These are phyloP conservation scores for Cruciata laevipes DNA, from an alignment of 257 asterid genomes.

Conservation along the genomic window DNA sequence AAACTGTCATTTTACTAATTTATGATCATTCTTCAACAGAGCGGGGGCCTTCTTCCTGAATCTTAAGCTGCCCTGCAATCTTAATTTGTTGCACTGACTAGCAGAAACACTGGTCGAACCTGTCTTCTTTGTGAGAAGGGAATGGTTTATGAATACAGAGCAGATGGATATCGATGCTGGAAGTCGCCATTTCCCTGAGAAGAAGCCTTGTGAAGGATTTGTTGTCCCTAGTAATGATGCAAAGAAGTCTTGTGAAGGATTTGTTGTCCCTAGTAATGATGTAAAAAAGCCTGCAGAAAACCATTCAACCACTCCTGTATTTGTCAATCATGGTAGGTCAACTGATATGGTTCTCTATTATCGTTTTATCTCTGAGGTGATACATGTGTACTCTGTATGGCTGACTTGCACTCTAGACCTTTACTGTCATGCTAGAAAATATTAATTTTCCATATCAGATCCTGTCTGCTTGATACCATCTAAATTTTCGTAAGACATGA, in stretches of 20 bases:
- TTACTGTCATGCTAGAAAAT: background rate
- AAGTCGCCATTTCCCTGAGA: constrained; percentile 40
- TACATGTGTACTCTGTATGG: too few species aligned
- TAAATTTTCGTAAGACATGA: background rate
- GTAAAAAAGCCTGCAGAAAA: constrained; percentile 42
- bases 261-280: constrained; percentile 25
- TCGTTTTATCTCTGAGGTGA: background rate
- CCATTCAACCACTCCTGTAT: constrained; percentile 28
- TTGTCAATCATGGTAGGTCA: constrained; percentile 59
- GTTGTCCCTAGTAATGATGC: constrained; percentile 27
- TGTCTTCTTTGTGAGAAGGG: constrained; percentile 28
- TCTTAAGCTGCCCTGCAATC: constrained; percentile 8
- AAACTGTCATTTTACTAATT: background rate
- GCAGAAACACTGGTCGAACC: constrained; percentile 18
- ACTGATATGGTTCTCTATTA: background rate
- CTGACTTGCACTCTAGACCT: background rate
- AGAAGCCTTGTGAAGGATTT: constrained; percentile 37
- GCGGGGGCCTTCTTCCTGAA: constrained; percentile 8
- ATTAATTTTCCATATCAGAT: background rate
- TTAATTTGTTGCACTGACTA: constrained; percentile 12
- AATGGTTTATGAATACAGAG: constrained; percentile 34
- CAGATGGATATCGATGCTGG: constrained; percentile 43
- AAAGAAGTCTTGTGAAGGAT: constrained; percentile 38
- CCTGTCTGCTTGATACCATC: background rate
- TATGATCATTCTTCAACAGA: constrained; percentile 18